Percentiles rank a stretch among this genome's conserved stretches.
These are phyloP conservation scores for Mycena floridula DNA, from an alignment of 768 basidiomycete species.

Conservation along the genomic window DNA sequence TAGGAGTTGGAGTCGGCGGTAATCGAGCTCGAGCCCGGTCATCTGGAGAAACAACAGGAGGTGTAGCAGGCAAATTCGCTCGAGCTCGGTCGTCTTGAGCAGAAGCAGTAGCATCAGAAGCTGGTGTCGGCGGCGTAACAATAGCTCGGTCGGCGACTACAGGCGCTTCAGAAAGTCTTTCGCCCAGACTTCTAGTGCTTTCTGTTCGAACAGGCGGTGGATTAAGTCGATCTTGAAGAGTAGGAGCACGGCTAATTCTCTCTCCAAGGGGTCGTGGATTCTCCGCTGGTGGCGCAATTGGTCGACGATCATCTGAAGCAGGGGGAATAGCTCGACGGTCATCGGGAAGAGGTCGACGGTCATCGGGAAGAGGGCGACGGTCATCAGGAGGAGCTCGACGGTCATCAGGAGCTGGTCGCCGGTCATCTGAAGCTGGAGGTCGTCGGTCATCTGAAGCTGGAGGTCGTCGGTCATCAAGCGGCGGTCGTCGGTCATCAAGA, in stretches of 20 bases:
- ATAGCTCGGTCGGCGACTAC: too few relatives aligned
- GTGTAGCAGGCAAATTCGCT: too few relatives aligned
- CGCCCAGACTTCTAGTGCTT: too few relatives aligned
- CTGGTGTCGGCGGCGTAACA: too few relatives aligned
- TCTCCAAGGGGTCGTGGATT: slow-evolving; percentile 29
- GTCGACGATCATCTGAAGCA: slow-evolving; percentile 22
- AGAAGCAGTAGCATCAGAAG: too few relatives aligned
- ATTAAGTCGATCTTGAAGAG: slow-evolving; percentile 31
- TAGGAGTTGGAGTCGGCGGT: too few relatives aligned
- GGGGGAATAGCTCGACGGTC: slow-evolving; percentile 24
- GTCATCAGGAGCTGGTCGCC: slow-evolving; percentile 22
- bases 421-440: slow-evolving; percentile 23
- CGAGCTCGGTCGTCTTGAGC: too few relatives aligned
- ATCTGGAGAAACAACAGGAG: too few relatives aligned
- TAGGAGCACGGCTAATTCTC: slow-evolving; percentile 28
- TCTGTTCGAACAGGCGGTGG: too few relatives aligned
- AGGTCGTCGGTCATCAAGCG: slow-evolving; percentile 26
- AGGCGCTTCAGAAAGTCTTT: too few relatives aligned
- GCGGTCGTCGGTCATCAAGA: slow-evolving; percentile 26
- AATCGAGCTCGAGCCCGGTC: too few relatives aligned
- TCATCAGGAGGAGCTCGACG: slow-evolving; percentile 22
- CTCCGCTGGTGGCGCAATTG: slow-evolving; percentile 5
- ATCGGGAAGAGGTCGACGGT: slow-evolving; percentile 21
- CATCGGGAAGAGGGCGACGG: slow-evolving; percentile 21
- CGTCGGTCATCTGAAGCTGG: slow-evolving; percentile 29